A percentile compares a stretch with the other conserved stretches of the same genome.
Evolutionary conservation across 495 filamentous ascomycete genomes (phyloP).

Genomic region (Tuber borchii): DNA sequence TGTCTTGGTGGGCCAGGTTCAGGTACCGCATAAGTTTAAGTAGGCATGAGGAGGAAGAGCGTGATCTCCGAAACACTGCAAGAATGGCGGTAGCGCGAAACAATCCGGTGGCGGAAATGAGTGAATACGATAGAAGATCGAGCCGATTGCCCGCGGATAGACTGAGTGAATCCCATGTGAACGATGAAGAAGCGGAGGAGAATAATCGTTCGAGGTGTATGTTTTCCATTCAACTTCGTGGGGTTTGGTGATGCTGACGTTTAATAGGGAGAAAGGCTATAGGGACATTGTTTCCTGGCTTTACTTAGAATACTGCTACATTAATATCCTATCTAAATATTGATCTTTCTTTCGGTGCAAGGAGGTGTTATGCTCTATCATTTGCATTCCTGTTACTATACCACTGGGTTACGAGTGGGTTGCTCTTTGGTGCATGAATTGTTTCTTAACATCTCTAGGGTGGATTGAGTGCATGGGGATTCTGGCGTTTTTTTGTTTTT

Average conservation of each 20-base stretch:
- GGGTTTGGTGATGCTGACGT: background rate
- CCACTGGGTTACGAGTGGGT: background rate
- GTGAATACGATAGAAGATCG: background rate
- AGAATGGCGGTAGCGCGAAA: conserved; percentile 7
- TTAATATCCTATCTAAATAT: background rate
- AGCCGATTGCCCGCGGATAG: background rate
- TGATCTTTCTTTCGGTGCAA: no score
- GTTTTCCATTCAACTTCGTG: conserved; percentile 1
- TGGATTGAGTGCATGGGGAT: conserved; percentile 5
- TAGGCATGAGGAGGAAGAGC: background rate
- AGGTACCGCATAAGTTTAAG: background rate
- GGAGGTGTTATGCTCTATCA: conserved; percentile 20
- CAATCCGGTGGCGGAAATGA: conserved; percentile 9
- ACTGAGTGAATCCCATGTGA: background rate
- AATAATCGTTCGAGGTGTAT: conserved; percentile 23
- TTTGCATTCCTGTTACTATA: conserved; percentile 15
- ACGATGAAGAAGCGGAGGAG: conserved; percentile 19
- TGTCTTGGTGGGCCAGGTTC: conserved; percentile 6
- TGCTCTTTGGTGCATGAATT: background rate
- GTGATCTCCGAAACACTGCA: background rate
- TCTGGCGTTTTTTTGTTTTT: conserved; percentile 9
- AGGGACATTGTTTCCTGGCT: conserved; percentile 26
- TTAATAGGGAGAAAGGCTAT: conserved; percentile 26
- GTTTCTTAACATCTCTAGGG: background rate
- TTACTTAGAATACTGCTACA: conserved; percentile 7